A percentile compares a stretch with the other conserved stretches of the same genome.
These are phyloP conservation scores for Podaxis sp. DNA, from an alignment of 768 basidiomycete species.

Conservation along the genomic window DNA sequence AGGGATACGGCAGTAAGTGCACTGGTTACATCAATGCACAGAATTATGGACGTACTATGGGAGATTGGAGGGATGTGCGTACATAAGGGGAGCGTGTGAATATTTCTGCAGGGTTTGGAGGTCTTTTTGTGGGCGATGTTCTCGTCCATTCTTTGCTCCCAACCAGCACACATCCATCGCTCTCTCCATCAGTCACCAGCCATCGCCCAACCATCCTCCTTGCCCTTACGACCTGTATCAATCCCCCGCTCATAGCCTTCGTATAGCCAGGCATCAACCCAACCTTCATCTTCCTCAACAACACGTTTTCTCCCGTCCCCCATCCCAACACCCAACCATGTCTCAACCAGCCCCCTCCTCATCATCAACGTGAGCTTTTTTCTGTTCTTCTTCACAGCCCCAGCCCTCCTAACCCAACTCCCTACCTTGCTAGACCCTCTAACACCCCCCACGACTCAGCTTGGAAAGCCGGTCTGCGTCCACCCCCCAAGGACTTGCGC, in stretches of 20 bases:
- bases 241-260: background rate
- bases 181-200: background rate
- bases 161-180: background rate
- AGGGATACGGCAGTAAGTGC: background rate
- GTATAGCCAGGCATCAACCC: background rate
- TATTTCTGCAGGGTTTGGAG: background rate
- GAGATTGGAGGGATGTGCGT: background rate
- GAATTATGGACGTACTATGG: background rate
- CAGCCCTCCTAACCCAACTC: background rate
- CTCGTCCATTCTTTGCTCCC: background rate
- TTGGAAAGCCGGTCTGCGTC: slow-evolving; percentile 79
- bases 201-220: background rate
- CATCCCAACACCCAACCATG: slow-evolving; percentile 16
- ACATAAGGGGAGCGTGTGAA: slow-evolving; percentile 11
- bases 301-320: slow-evolving; percentile 5
- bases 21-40: too few relatives aligned
- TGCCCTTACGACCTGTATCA: background rate
- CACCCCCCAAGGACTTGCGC: slow-evolving; percentile 86
- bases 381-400: background rate
- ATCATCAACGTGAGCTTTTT: slow-evolving; percentile 26
- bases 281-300: background rate
- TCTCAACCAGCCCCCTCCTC: slow-evolving; percentile 27
- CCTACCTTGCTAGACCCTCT: slow-evolving; percentile 23
- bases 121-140: background rate
- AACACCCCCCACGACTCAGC: slow-evolving; percentile 27